Conservation (phyloP, 176 grass and related monocot genomes). For the Bromus sterilis region DNA sequence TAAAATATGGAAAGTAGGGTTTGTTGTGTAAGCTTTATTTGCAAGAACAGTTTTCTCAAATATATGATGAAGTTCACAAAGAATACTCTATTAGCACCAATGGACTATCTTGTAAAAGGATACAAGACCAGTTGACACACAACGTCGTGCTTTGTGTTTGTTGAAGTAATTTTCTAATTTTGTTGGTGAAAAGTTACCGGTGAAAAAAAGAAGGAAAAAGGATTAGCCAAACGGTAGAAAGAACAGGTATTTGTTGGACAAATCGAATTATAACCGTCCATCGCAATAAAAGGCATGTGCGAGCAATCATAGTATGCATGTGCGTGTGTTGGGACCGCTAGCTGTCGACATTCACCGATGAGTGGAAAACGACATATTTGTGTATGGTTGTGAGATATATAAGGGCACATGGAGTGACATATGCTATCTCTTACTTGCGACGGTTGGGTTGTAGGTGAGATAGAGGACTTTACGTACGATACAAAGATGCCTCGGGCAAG, state of each 20-base stretch:
- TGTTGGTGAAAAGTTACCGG: too few species aligned
- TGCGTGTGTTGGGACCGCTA: not conserved
- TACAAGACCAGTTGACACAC: too few species aligned
- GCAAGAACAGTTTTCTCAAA: not conserved
- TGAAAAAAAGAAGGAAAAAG: not conserved
- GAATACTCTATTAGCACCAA: not conserved
- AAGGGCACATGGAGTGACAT: not conserved
- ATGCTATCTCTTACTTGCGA: not conserved
- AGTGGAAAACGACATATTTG: not conserved
- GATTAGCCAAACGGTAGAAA: not conserved
- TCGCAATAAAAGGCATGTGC: not conserved
- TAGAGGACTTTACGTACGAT: not conserved
- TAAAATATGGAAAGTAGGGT: not conserved
- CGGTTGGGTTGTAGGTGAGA: not conserved
- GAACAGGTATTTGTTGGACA: not conserved
- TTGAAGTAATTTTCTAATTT: not conserved
- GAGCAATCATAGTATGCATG: not conserved
- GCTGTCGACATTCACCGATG: not conserved
- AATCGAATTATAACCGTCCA: not conserved
- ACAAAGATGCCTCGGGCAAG: not conserved
- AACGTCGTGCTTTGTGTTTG: not conserved
- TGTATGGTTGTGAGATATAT: not conserved
- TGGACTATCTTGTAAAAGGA: not conserved
- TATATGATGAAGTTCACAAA: not conserved
- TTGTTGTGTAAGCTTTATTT: not conserved